Base-by-base conservation (phyloP, 2,329 filamentous ascomycete species). In the Monilinia aucupariae region DNA sequence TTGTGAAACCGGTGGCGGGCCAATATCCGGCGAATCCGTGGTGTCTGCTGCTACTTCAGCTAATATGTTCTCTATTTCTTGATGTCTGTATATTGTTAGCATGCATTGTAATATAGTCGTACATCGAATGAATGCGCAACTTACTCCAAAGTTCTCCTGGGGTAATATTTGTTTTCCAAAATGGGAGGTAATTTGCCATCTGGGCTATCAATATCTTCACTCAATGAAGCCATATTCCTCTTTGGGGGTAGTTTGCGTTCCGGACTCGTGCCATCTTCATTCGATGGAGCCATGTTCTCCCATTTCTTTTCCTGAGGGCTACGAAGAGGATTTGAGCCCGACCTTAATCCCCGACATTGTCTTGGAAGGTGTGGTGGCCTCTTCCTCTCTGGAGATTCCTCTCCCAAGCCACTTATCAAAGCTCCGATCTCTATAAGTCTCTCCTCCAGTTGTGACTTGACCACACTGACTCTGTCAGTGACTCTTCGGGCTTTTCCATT, bases 351-450 rank as follows among this genome's bases (percentile, higher is more conserved):
- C 5, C 55, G 55, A 25, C 32, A 45, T n/a, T 59, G 61, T 30
- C 67, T 73, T 61, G 76, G 76, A 15, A 73, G 75, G 55, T 77
- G 77, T 30, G 76, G 71, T 51, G 76, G 75, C 64, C 75, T 81
- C 51, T 77, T 74, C 70, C 82, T 83, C 67, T 75, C 75, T 22
- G 85, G 81, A 43, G 85, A 83, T 68, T 87, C 83, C 48, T 81
- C 71, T 7, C 87, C 88, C 50, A 93, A 79, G 34, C 82, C 82
- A 51, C 82, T 84, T 13, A 94, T 81, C 67, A 93, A 78, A 4
- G 81, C 79, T 37, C 84, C 82, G 75, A 91, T 83, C 77, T 92
- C 88, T 41, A 82, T 77, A 25, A 94, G 79, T 75, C 92, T 91
- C 2, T 82, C 80, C 72, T 92, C 86, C 66, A 96, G 78, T 73